These are phyloP conservation scores for Rhodocollybia butyracea DNA, from an alignment of 768 basidiomycete species.

Conservation along the genomic window DNA sequence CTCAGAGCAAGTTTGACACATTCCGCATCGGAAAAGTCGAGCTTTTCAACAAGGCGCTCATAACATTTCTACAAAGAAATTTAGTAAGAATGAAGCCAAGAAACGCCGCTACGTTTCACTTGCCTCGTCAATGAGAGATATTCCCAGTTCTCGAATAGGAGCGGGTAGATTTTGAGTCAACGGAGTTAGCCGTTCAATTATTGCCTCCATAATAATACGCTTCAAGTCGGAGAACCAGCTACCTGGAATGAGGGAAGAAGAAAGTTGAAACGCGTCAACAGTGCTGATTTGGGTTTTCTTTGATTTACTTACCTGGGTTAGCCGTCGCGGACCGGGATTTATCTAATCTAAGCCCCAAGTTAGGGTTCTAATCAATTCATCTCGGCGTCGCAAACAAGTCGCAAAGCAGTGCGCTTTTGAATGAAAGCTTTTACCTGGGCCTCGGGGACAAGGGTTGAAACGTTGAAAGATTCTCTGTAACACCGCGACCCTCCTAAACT, in stretches of 20 bases:
- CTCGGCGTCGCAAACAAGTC: neutral
- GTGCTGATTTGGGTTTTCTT: no score
- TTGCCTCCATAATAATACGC: neutral
- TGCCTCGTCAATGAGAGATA: conserved; percentile 81
- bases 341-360: neutral
- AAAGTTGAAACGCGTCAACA: neutral
- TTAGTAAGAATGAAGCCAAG: conserved; percentile 1
- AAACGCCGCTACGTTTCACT: conserved; percentile 8
- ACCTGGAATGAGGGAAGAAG: neutral
- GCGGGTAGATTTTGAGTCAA: conserved; percentile 61
- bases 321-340: neutral
- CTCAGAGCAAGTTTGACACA: conserved; percentile 92
- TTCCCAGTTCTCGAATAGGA: conserved; percentile 78
- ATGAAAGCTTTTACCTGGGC: neutral
- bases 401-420: neutral
- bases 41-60: conserved; percentile 82
- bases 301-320: conserved; percentile 1
- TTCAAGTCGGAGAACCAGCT: neutral
- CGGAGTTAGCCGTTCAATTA: neutral
- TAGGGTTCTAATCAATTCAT: neutral
- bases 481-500: no score
- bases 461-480: no score
- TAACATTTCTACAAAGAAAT: conserved; percentile 74
- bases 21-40: conserved; percentile 68
- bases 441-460: neutral